Percentiles rank a stretch among this genome's conserved stretches.
phyloP scores from a whole-genome alignment of 2,329 filamentous ascomycete species.

The Curvularia sp. region DNA sequence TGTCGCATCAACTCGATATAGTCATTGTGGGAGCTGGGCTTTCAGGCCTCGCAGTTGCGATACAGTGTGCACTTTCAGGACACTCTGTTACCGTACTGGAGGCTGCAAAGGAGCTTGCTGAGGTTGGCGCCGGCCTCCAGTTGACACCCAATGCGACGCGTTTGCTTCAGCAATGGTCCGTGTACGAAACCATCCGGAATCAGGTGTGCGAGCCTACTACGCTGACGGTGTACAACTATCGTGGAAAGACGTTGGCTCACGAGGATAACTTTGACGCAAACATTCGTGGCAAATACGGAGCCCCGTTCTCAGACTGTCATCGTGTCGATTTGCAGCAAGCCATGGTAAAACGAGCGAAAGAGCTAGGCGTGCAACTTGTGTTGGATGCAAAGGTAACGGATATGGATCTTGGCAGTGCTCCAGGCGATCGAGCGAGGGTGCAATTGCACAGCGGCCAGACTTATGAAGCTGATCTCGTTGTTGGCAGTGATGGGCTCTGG shows the following conservation, averaged over 20 bases:
- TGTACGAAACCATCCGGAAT: constrained; percentile 54
- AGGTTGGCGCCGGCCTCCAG: constrained; percentile 50
- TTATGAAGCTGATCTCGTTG: constrained; percentile 62
- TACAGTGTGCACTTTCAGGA: constrained; percentile 52
- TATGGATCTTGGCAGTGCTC: constrained; percentile 56
- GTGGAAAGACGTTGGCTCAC: constrained; percentile 56
- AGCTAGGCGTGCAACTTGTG: constrained; percentile 61
- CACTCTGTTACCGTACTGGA: constrained; percentile 54
- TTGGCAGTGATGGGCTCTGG: constrained; percentile 71
- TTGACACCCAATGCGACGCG: constrained; percentile 53
- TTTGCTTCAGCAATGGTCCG: constrained; percentile 59
- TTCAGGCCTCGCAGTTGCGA: constrained; percentile 54
- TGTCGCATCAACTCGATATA: constrained; percentile 27
- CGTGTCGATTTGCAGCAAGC: constrained; percentile 66
- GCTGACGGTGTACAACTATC: constrained; percentile 62
- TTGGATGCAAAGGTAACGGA: constrained; percentile 58
- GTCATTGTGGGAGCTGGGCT: constrained; percentile 51
- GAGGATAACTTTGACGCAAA: constrained; percentile 61
- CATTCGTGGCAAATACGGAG: constrained; percentile 62
- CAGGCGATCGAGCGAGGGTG: constrained; percentile 46
- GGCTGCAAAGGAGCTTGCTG: constrained; percentile 51
- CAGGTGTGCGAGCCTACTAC: constrained; percentile 54
- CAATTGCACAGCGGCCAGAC: constrained; percentile 51
- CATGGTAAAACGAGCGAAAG: constrained; percentile 59
- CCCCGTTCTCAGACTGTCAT: constrained; percentile 67